Evolutionary conservation across 140 eudicot species (phyloP).

Genomic region (Ambrosia hybrid): DNA sequence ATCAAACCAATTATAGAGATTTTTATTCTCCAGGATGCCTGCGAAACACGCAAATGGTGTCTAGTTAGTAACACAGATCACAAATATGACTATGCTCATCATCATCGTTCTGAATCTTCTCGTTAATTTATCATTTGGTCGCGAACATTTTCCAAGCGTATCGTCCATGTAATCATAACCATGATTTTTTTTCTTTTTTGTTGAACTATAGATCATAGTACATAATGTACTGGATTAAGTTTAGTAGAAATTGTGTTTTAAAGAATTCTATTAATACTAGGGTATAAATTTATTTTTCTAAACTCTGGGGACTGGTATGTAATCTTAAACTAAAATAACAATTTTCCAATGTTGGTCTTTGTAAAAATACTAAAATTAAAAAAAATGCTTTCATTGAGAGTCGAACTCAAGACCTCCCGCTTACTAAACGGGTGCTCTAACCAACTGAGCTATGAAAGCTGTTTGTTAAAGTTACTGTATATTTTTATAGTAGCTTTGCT

Average conservation of each 20-base stretch:
- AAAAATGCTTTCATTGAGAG: slow-evolving; percentile 87
- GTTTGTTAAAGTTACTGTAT: neutral
- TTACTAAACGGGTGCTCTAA: slow-evolving; percentile 99
- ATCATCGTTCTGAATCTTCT: neutral
- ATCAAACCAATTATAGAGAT: slow-evolving; percentile 2
- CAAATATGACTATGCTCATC: slow-evolving; percentile 16
- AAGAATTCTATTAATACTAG: no score
- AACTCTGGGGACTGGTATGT: neutral
- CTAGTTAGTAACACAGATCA: slow-evolving; percentile 12
- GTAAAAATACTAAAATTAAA: no score
- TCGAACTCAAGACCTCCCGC: slow-evolving; percentile 99
- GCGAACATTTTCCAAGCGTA: neutral
- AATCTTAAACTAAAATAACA: no score
- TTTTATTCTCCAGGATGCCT: slow-evolving; percentile 10
- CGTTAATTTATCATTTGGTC: slow-evolving; percentile 23
- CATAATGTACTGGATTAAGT: no score
- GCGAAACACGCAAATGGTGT: slow-evolving; percentile 13
- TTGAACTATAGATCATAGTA: no score
- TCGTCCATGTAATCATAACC: neutral
- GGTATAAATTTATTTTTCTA: no score
- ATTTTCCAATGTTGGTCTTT: neutral
- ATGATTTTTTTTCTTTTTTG: no score
- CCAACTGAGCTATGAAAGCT: slow-evolving; percentile 99
- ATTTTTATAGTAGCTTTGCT: no score
- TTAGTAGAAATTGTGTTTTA: no score